phyloP scores from a whole-genome alignment of 2,329 filamentous ascomycete species.

The Fusarium camptoceras region DNA sequence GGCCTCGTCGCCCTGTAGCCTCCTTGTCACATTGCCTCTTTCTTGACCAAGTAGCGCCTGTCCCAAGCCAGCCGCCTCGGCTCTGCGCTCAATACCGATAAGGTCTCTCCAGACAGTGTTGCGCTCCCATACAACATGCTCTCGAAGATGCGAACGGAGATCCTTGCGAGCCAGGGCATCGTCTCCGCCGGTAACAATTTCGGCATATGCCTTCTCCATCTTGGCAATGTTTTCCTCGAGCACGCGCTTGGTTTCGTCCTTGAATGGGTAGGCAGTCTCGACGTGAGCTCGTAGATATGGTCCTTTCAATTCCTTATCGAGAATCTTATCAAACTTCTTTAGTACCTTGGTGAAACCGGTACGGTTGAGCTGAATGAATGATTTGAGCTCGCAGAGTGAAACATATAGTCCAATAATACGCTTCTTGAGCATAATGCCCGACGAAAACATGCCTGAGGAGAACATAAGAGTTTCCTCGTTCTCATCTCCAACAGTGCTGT shows the following conservation, averaged over 20 bases:
- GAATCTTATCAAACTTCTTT: conserved; percentile 98
- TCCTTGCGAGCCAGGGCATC: conserved; percentile 82
- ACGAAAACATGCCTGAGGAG: conserved; percentile 70
- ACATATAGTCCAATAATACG: conserved; percentile 89
- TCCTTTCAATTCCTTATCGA: conserved; percentile 83
- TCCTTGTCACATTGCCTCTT: conserved; percentile 72
- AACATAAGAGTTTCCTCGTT: conserved; percentile 78
- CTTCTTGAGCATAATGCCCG: conserved; percentile 90
- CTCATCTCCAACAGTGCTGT: conserved; percentile 79
- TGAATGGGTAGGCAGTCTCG: conserved; percentile 84
- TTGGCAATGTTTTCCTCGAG: conserved; percentile 78
- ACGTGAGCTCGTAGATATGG: conserved; percentile 81
- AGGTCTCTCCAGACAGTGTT: conserved; percentile 99
- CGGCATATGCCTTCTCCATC: conserved; percentile 84
- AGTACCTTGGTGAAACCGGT: conserved; percentile 96
- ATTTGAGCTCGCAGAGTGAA: conserved; percentile 93
- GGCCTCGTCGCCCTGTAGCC: conserved; percentile 87
- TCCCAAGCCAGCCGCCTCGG: conserved; percentile 92
- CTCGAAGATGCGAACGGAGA: conserved; percentile 87
- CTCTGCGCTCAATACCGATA: conserved; percentile 96
- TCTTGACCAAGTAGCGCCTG: conserved; percentile 83
- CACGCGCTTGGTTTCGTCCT: conserved; percentile 73
- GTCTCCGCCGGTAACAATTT: conserved; percentile 86
- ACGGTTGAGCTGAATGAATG: conserved; percentile 94
- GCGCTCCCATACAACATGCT: conserved; percentile 98